Percentiles rank a stretch among this genome's conserved stretches.
These are phyloP conservation scores for Penicillium lividum DNA, from an alignment of 495 filamentous ascomycete genomes.

Conservation along the genomic window DNA sequence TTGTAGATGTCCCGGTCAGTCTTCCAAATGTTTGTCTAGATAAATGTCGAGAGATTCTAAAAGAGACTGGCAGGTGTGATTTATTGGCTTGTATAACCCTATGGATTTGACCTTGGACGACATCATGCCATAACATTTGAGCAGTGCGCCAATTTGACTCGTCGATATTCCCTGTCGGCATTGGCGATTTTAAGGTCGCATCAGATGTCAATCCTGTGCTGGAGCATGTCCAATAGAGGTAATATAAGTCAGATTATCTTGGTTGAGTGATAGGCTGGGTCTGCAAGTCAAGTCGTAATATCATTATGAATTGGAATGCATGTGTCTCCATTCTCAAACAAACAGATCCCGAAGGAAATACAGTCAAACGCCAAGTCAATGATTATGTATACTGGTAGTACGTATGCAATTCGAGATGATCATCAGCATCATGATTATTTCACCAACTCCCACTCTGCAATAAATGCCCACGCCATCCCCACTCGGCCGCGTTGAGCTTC, in stretches of 20 bases:
- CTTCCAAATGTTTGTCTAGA: background rate
- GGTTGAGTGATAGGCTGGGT: no score
- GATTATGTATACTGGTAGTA: background rate
- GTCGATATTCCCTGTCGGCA: no score
- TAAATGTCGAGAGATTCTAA: background rate
- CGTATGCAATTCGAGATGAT: background rate
- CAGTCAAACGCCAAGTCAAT: background rate
- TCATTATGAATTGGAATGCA: no score
- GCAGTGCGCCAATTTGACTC: no score
- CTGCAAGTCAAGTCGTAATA: no score
- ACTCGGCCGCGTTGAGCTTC: conserved; percentile 56
- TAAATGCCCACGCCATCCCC: conserved; percentile 60
- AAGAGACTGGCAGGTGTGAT: background rate
- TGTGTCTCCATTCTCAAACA: no score
- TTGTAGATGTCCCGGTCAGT: background rate
- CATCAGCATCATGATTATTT: conserved; percentile 10
- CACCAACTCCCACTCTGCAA: conserved; percentile 73
- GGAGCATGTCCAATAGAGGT: no score
- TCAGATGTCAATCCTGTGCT: no score
- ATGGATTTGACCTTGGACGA: background rate
- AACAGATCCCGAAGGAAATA: background rate
- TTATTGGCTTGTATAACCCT: background rate
- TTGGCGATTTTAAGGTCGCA: no score
- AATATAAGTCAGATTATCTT: no score
- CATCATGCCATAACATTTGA: no score